Evolutionary conservation across 2,329 filamentous ascomycete genomes (phyloP).

Genomic region (Thielaviopsis punctulata): DNA sequence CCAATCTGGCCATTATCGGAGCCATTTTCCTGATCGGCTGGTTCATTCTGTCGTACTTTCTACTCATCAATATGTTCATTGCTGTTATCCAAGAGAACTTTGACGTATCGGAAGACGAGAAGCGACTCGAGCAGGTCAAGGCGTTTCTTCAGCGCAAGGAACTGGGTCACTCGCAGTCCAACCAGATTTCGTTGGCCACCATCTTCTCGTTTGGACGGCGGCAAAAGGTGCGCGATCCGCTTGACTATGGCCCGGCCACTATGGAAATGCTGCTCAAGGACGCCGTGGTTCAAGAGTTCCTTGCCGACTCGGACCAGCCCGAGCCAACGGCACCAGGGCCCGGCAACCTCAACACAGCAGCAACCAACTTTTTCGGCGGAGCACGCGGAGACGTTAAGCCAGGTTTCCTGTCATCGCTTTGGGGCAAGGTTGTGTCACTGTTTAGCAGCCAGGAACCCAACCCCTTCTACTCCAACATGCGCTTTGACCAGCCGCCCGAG

Average conservation of each 20-base stretch:
- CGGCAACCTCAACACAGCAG: constrained; percentile 20
- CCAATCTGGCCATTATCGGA: constrained; percentile 76
- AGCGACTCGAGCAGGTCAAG: constrained; percentile 88
- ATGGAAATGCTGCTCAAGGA: constrained; percentile 96
- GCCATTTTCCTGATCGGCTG: constrained; percentile 82
- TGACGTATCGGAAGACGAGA: constrained; percentile 95
- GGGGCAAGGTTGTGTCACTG: constrained; percentile 39
- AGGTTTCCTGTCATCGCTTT: constrained; percentile 41
- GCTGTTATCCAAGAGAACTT: constrained; percentile 99
- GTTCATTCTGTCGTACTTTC: constrained; percentile 92
- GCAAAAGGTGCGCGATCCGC: constrained; percentile 50
- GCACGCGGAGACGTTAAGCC: constrained; percentile 30
- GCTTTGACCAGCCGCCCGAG: constrained; percentile 56
- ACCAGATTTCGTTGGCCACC: constrained; percentile 60
- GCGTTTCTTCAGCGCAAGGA: constrained; percentile 88
- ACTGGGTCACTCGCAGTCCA: constrained; percentile 44
- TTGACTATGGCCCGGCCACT: constrained; percentile 81
- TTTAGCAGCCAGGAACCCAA: constrained; percentile 63
- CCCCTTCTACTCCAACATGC: constrained; percentile 71
- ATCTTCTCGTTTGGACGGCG: constrained; percentile 48
- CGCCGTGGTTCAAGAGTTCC: constrained; percentile 82
- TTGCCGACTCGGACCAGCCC: constrained; percentile 50
- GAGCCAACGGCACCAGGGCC: constrained; percentile 17
- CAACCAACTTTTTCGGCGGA: constrained; percentile 11
- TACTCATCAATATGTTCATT: constrained; percentile 99